Evolutionary conservation across 2,329 filamentous ascomycete species (phyloP), one percentile per base, ranked within the genome.

Genomic region (Parastagonospora nodorum): DNA sequence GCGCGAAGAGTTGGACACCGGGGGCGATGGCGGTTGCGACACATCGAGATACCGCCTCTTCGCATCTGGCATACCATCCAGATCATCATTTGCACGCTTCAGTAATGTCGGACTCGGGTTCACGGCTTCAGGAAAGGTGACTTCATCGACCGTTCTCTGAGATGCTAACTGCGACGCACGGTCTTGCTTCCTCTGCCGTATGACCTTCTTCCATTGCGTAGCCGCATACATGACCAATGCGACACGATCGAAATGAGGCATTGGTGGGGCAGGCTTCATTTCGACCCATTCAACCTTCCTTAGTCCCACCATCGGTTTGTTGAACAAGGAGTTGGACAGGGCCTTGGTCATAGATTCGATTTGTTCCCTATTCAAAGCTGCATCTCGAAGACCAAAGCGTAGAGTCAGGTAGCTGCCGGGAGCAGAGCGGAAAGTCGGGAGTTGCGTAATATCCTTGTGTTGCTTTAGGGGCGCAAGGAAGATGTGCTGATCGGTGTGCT

Each of bases 271-370:
- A 6, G 64, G 57, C 41, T 63, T 60, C 40, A 72, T 57, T 2
- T 57, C 60, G 4, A 72, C 29, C 67, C 70, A 74, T 31, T 73
- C 68, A 8, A 74, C 65, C 9, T 58, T 57, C n/a, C 55, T 53
- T n/a, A 72, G 14, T 1, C 64, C 64, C 7, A 73, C 50, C 1
- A 64, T 30, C 4, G 50, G 31, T 42, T 68, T 68, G 15, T 69
- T 68, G 42, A 55, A 59, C 31, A 71, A 64, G 0, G 66, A 67
- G 33, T 64, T 61, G 2, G 64, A 51, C 5, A 74, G 51, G 5
- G 62, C 60, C 24, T 49, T 55, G 0, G 68, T 59, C 35, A 73
- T 53, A 9, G 40, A 64, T 24, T 71, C 64, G 11, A 74, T 72
- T 16, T 73, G 68, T 14, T 61, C 52, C 6, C 56, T 50, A n/a